Conservation (phyloP, 129 eudicot genomes). For the Flaveria ramosissima region DNA sequence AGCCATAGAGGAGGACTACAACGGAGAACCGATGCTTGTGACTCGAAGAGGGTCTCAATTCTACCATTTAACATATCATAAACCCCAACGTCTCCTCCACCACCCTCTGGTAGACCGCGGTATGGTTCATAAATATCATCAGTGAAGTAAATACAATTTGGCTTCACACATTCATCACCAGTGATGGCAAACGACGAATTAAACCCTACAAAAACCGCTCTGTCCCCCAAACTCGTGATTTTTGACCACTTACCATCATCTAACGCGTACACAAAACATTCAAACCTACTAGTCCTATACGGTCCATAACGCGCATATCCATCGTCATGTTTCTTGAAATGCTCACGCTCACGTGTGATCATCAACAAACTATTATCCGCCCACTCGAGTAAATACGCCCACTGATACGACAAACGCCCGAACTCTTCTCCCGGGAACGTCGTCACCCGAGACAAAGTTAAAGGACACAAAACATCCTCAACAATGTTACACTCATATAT, state of each 20-base stretch:
- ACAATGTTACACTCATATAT: constrained; percentile 28
- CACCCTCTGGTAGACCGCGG: constrained; percentile 27
- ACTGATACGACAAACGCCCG: not conserved
- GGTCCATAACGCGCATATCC: constrained; percentile 26
- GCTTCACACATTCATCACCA: constrained; percentile 19
- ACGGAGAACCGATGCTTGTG: constrained; percentile 12
- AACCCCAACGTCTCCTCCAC: constrained; percentile 36
- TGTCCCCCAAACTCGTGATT: constrained; percentile 20
- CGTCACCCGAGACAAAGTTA: constrained; percentile 1
- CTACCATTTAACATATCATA: constrained; percentile 26
- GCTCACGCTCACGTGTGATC: constrained; percentile 24
- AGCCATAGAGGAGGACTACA: constrained; percentile 33
- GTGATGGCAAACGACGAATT: constrained; percentile 26
- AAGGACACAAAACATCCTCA: not conserved
- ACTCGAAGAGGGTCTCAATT: constrained; percentile 17
- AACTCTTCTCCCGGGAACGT: constrained; percentile 20
- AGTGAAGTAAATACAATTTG: constrained; percentile 26
- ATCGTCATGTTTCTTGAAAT: constrained; percentile 9
- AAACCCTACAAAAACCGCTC: constrained; percentile 30
- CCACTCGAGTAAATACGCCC: constrained; percentile 33
- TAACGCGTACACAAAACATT: constrained; percentile 17
- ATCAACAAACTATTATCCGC: constrained; percentile 25
- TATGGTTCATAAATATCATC: constrained; percentile 35
- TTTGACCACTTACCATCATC: constrained; percentile 31
- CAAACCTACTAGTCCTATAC: constrained; percentile 24